Percentiles rank a stretch among this genome's conserved stretches.
Conservation (phyloP, 2,329 filamentous ascomycete species). For the Myriangium duriaei region DNA sequence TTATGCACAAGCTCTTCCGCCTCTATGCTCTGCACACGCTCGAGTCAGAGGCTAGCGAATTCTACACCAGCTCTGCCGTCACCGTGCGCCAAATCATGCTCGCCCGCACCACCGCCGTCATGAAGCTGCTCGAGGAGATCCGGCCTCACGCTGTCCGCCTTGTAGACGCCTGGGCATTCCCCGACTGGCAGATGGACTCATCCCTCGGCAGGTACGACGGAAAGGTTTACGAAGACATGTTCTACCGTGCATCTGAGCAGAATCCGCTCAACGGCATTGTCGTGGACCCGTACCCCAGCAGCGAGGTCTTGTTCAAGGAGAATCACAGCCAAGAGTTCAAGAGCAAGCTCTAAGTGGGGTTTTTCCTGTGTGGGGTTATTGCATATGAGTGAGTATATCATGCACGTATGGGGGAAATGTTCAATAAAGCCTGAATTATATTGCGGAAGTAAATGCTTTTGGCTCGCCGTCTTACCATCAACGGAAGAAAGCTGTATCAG, state of each 20-base stretch:
- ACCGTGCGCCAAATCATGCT: slow-evolving; percentile 62
- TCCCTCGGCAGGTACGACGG: slow-evolving; percentile 59
- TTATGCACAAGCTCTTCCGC: slow-evolving; percentile 56
- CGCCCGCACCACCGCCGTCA: slow-evolving; percentile 52
- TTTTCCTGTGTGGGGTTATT: not conserved
- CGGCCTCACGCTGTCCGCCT: slow-evolving; percentile 59
- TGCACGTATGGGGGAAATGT: no score
- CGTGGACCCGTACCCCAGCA: slow-evolving; percentile 60
- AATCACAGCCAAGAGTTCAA: slow-evolving; percentile 35
- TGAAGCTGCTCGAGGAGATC: slow-evolving; percentile 58
- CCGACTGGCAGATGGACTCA: slow-evolving; percentile 66
- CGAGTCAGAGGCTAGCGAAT: slow-evolving; percentile 57
- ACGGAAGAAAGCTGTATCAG: no score
- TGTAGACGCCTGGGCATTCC: slow-evolving; percentile 64
- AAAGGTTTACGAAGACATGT: slow-evolving; percentile 67
- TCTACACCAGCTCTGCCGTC: slow-evolving; percentile 57
- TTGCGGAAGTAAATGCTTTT: no score
- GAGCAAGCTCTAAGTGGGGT: slow-evolving; percentile 35
- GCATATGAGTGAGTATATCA: not conserved
- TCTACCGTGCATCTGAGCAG: slow-evolving; percentile 55
- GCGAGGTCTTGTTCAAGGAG: slow-evolving; percentile 47
- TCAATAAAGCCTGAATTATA: no score
- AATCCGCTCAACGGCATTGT: slow-evolving; percentile 63
- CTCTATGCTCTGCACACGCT: slow-evolving; percentile 54
- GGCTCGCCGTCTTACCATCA: no score